phyloP scores from a whole-genome alignment of 202 grass and related monocot species.

The Saccharum hybrid region DNA sequence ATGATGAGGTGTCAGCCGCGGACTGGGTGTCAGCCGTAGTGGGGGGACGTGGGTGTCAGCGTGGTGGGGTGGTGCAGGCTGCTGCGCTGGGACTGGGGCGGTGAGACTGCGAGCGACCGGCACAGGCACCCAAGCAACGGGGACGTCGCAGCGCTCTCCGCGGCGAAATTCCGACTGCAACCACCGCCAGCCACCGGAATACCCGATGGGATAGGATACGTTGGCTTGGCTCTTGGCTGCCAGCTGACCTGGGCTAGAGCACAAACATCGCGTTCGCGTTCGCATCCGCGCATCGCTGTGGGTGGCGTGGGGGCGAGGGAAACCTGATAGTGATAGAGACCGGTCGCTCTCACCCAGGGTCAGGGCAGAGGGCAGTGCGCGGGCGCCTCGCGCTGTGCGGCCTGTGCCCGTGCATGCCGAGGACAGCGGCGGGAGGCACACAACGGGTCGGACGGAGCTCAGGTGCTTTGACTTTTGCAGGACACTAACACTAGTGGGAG shows the following conservation, averaged over 20 bases:
- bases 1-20: slow-evolving; percentile 44
- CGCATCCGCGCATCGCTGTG: background rate
- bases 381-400: background rate
- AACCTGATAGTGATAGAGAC: slow-evolving; percentile 23
- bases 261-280: slow-evolving; percentile 12
- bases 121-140: background rate
- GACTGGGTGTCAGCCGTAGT: slow-evolving; percentile 14
- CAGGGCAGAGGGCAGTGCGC: background rate
- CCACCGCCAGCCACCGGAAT: slow-evolving; percentile 12
- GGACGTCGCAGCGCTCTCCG: slow-evolving; percentile 32
- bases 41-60: background rate
- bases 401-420: background rate
- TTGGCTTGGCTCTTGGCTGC: too few relatives aligned
- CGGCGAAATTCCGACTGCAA: slow-evolving; percentile 31
- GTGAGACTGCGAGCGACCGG: background rate
- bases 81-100: background rate
- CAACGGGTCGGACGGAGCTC: background rate
- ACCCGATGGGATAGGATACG: background rate
- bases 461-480: slow-evolving; percentile 32
- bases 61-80: background rate
- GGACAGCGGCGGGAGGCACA: background rate
- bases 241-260: background rate
- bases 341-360: background rate
- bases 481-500: background rate
- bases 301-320: slow-evolving; percentile 19